A percentile compares a stretch with the other conserved stretches of the same genome.
These are phyloP conservation scores for Diutina mesorugosa DNA, from an alignment of 1,139 yeast species.

Conservation along the genomic window DNA sequence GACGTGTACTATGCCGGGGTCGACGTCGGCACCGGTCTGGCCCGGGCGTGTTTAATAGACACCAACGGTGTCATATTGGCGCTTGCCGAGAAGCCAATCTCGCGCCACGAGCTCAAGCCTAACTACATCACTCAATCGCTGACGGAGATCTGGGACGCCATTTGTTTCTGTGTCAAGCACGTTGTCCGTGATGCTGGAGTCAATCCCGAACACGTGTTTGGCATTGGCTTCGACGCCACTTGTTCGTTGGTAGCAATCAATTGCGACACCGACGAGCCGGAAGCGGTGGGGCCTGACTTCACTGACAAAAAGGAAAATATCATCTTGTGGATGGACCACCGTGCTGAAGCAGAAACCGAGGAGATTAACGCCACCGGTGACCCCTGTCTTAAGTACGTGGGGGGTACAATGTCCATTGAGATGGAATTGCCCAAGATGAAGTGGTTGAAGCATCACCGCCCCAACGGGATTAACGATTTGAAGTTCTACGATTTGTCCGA, in stretches of 20 bases:
- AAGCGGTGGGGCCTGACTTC: conserved; percentile 90
- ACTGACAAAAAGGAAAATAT: conserved; percentile 61
- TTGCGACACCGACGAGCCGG: conserved; percentile 53
- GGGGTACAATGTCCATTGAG: conserved; percentile 95
- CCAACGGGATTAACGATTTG: conserved; percentile 49
- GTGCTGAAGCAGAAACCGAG: conserved; percentile 81
- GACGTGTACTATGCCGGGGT: conserved; percentile 73
- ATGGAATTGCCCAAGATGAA: conserved; percentile 96
- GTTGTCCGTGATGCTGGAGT: conserved; percentile 66
- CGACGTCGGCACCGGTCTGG: conserved; percentile 96
- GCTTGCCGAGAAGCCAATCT: conserved; percentile 65
- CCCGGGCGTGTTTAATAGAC: conserved; percentile 87
- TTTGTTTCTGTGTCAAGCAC: conserved; percentile 68
- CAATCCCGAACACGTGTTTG: conserved; percentile 53
- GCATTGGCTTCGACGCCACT: conserved; percentile 95
- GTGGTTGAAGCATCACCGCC: conserved; percentile 86
- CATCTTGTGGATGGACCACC: conserved; percentile 95
- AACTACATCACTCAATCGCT: conserved; percentile 74
- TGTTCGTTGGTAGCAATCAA: conserved; percentile 81
- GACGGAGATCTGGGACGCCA: conserved; percentile 86
- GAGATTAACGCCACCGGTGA: conserved; percentile 72
- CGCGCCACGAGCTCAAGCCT: conserved; percentile 63
- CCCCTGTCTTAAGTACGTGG: conserved; percentile 76
- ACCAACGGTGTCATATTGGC: conserved; percentile 73
- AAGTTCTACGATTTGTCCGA: conserved; percentile 91